Conservation (phyloP, 2,329 filamentous ascomycete species). For the Fusarium kyushuense region DNA sequence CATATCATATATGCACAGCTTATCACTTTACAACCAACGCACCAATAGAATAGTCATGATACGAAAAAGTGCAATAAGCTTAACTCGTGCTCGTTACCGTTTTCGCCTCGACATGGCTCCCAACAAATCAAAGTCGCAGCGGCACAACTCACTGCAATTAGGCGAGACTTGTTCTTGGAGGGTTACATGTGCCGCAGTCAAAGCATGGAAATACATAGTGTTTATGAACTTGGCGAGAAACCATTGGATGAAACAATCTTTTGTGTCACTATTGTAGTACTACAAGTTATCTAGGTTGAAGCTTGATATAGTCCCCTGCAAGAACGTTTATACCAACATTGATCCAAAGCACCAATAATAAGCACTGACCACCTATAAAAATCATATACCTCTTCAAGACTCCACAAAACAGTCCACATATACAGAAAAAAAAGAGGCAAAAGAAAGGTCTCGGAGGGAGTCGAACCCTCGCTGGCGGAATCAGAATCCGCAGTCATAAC, state of each 20-base stretch:
- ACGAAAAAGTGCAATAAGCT: conserved; percentile 10
- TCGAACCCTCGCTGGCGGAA: too few relatives aligned
- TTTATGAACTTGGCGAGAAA: background rate
- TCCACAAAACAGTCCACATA: too few relatives aligned
- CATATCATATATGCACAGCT: background rate
- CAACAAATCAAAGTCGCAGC: background rate
- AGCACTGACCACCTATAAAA: too few relatives aligned
- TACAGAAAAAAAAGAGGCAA: too few relatives aligned
- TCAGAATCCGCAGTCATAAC: too few relatives aligned
- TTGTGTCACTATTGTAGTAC: conserved; percentile 40
- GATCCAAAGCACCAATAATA: too few relatives aligned
- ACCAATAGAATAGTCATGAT: background rate
- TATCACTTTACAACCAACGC: background rate
- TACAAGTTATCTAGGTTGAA: conserved; percentile 46
- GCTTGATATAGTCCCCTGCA: conserved; percentile 1
- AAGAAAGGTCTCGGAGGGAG: too few relatives aligned
- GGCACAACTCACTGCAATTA: conserved; percentile 2
- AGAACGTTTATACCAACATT: too few relatives aligned
- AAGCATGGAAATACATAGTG: background rate
- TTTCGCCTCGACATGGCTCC: background rate
- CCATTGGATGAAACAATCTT: background rate
- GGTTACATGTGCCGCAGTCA: background rate
- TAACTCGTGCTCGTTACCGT: conserved; percentile 9
- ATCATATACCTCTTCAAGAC: too few relatives aligned
- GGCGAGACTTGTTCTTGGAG: conserved; percentile 3